Base-by-base conservation (phyloP, 495 filamentous ascomycete genomes). In the Polyplosphaeria fusca region DNA sequence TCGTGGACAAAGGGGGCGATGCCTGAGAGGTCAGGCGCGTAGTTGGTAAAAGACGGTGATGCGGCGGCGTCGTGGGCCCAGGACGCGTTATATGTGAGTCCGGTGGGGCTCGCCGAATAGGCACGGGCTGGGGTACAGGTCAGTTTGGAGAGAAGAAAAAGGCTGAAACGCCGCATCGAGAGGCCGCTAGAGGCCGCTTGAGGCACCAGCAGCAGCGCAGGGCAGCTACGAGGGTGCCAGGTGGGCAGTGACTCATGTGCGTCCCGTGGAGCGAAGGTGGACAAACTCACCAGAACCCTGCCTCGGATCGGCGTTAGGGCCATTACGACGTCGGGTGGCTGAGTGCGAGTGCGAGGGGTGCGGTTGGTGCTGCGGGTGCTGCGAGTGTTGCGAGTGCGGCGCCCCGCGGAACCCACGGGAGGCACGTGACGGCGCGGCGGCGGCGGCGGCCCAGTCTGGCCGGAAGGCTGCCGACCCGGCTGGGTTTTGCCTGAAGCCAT, bases 1-100 rank as follows among this genome's bases (percentile, higher is more conserved):
- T 7, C 7, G 54, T 55, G 58, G 60, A 54, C 60, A 47, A 52
- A 43, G 54, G 61, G 58, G 60, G 60, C 60, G 53, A 52, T 47
- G 54, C 48, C 49, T 63, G 53, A 42, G 26, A 30, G 37, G 37
- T 39, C 46, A 49, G 60, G 60, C 54, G 25, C 24, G n/a, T 49
- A 58, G 26, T 37, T 56, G 38, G 37, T 20, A 45, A 39, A 12
- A 18, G 23, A 20, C 4, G 48, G 13, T 14, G 51, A 9, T 26
- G 27, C 14, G 39, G 3, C 26, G 42, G 24, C 40, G 30, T 35
- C 43, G 53, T 48, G 53, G 45, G 53, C 38, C 16, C 19, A n/a
- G n/a, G 37, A 58, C 35, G 55, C 55, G 41, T 48, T 57, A 57
- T 57, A 48, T 25, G 46, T 35, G 14, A 14, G 12, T 18, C 22